Conservation (phyloP, 164 flowering plant species). For the Sextonia rubra region DNA sequence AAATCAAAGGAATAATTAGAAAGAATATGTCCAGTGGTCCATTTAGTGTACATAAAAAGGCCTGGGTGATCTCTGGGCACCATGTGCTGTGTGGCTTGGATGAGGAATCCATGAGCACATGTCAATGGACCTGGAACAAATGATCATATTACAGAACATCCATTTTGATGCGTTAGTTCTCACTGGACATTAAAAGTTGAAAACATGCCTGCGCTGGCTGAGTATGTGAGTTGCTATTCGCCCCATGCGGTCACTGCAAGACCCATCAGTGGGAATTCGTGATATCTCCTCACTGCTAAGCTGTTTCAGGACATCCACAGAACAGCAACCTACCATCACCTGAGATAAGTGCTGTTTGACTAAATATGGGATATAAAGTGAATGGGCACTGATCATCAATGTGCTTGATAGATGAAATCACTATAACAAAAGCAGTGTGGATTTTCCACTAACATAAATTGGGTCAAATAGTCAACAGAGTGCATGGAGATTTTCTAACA, state of each 20-base stretch:
- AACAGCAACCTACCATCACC: constrained; percentile 83
- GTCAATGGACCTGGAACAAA: not conserved
- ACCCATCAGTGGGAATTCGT: constrained; percentile 51
- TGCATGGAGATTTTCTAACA: too few species aligned
- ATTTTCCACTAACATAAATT: not conserved
- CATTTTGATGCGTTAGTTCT: not conserved
- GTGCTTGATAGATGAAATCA: not conserved
- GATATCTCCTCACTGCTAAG: constrained; percentile 87
- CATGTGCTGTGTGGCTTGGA: not conserved
- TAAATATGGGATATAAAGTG: not conserved
- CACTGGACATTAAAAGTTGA: not conserved
- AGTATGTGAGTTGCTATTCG: constrained; percentile 77
- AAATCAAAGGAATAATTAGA: not conserved
- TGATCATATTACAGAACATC: too few species aligned
- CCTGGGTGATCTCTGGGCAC: not conserved
- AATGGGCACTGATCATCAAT: not conserved
- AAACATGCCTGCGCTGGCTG: constrained; percentile 65
- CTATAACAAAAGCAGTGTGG: not conserved
- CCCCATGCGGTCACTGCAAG: constrained; percentile 62
- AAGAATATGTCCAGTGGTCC: not conserved
- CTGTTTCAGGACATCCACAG: constrained; percentile 80
- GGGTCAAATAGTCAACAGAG: not conserved
- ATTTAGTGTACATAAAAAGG: not conserved
- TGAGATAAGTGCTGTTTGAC: constrained; percentile 22
- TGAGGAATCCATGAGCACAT: not conserved